Percentiles rank a stretch among this genome's conserved stretches.
These are phyloP conservation scores for Cadophora luteo-olivacea DNA, from an alignment of 2,329 filamentous ascomycete species.

Conservation along the genomic window DNA sequence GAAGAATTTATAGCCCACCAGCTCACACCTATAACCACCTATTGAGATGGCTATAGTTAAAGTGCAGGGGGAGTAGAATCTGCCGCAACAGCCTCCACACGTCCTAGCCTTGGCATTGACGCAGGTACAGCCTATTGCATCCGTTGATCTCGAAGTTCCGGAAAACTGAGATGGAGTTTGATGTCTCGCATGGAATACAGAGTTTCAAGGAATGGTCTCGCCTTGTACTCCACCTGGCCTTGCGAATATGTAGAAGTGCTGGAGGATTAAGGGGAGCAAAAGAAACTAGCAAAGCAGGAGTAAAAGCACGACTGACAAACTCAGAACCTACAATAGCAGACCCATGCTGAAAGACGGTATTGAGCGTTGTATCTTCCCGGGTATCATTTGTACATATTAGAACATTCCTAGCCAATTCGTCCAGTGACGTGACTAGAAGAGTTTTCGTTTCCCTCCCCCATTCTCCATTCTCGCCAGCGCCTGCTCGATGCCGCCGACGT, in stretches of 20 bases:
- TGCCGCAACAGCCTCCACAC: constrained; percentile 37
- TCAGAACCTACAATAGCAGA: constrained; percentile 10
- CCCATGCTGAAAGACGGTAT: neutral
- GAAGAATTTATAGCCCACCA: constrained; percentile 31
- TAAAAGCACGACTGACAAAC: constrained; percentile 1
- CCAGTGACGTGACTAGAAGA: constrained; percentile 27
- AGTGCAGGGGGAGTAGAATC: constrained; percentile 29
- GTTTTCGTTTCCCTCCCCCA: constrained; percentile 32
- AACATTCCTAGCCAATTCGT: constrained; percentile 15
- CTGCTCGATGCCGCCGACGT: constrained; percentile 70
- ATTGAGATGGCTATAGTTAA: neutral
- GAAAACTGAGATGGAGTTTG: constrained; percentile 35
- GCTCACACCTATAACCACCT: constrained; percentile 17
- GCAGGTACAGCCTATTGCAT: constrained; percentile 37
- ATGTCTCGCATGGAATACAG: constrained; percentile 80
- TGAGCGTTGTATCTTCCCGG: constrained; percentile 16
- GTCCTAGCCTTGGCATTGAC: constrained; percentile 27
- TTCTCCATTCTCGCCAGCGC: constrained; percentile 61
- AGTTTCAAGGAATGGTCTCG: constrained; percentile 75
- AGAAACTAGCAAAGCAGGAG: neutral
- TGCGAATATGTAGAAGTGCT: constrained; percentile 55
- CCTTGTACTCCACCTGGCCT: constrained; percentile 79
- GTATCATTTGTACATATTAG: constrained; percentile 33
- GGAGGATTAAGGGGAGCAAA: neutral
- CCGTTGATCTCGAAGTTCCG: constrained; percentile 12